A percentile compares a stretch with the other conserved stretches of the same genome.
These are phyloP conservation scores for Phytopythium aichiense DNA, from an alignment of 352 stramenopile genomes.

Conservation along the genomic window DNA sequence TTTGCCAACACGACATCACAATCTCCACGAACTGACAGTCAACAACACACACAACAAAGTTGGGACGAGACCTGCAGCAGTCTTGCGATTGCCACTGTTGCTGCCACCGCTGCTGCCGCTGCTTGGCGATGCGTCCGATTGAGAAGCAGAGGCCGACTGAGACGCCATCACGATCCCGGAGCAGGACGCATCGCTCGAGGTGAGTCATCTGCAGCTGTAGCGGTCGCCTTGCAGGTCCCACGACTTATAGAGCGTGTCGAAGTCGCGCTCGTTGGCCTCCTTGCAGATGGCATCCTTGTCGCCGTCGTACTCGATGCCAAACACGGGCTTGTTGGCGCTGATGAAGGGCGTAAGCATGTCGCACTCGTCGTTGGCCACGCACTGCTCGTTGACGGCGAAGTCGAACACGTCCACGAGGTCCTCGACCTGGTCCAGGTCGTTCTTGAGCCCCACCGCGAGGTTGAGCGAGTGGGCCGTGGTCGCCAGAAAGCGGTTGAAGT, in stretches of 20 bases:
- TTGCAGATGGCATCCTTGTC: conserved; percentile 21
- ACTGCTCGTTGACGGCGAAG: conserved; percentile 61
- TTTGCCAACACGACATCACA: background rate
- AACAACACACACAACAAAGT: background rate
- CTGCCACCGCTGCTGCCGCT: background rate
- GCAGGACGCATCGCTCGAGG: background rate
- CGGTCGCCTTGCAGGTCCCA: conserved; percentile 26
- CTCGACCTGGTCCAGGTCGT: conserved; percentile 36
- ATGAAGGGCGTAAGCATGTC: conserved; percentile 35
- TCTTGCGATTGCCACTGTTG: background rate
- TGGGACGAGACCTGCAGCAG: background rate
- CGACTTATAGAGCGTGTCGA: conserved; percentile 38
- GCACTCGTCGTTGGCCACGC: conserved; percentile 48
- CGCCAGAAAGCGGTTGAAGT: conserved; percentile 46
- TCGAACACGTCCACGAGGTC: conserved; percentile 40
- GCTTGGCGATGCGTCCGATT: background rate
- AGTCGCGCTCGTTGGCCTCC: conserved; percentile 25
- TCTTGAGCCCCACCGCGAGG: conserved; percentile 52
- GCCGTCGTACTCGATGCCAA: conserved; percentile 53
- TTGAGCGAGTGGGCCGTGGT: conserved; percentile 30
- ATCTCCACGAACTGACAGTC: background rate
- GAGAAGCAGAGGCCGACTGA: background rate
- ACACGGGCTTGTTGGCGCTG: conserved; percentile 44
- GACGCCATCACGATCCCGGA: background rate
- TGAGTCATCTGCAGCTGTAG: conserved; percentile 27